A percentile compares a stretch with the other conserved stretches of the same genome.
These are phyloP conservation scores for Fusarium annulatum DNA, from an alignment of 2,329 filamentous ascomycete genomes.

Conservation along the genomic window DNA sequence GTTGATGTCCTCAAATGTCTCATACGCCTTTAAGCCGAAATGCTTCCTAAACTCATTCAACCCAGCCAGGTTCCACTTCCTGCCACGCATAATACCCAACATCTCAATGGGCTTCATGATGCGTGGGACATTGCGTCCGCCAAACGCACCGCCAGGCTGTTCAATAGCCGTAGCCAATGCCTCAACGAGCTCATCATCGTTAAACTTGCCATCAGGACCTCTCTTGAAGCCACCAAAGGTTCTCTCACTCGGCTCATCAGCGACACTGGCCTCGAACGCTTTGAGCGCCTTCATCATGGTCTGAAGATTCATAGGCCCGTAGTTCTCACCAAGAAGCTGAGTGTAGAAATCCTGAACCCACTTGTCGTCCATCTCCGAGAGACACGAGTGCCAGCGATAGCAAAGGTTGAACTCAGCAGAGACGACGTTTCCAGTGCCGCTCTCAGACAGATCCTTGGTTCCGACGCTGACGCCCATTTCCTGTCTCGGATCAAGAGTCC, in stretches of 20 bases:
- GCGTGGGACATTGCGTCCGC: constrained; percentile 77
- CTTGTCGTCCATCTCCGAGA: constrained; percentile 78
- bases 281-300: constrained; percentile 72
- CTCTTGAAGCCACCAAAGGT: constrained; percentile 75
- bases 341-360: constrained; percentile 80
- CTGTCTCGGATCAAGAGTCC: constrained; percentile 82
- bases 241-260: constrained; percentile 75
- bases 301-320: constrained; percentile 65
- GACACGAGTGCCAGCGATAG: constrained; percentile 88
- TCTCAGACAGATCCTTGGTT: constrained; percentile 69
- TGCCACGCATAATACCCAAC: constrained; percentile 80
- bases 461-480: constrained; percentile 69
- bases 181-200: constrained; percentile 79
- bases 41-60: constrained; percentile 89
- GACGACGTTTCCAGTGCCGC: constrained; percentile 83
- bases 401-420: constrained; percentile 91
- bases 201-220: constrained; percentile 73
- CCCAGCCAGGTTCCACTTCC: constrained; percentile 80
- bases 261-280: constrained; percentile 70
- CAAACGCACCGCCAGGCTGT: constrained; percentile 80
- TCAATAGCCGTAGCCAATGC: constrained; percentile 77
- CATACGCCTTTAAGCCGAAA: constrained; percentile 80
- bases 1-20: constrained; percentile 86
- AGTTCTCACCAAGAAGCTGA: constrained; percentile 66
- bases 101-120: constrained; percentile 82